A percentile compares a stretch with the other conserved stretches of the same genome.
Evolutionary conservation across 768 basidiomycete genomes (phyloP).

Genomic region (Boletus subcaerulescens): DNA sequence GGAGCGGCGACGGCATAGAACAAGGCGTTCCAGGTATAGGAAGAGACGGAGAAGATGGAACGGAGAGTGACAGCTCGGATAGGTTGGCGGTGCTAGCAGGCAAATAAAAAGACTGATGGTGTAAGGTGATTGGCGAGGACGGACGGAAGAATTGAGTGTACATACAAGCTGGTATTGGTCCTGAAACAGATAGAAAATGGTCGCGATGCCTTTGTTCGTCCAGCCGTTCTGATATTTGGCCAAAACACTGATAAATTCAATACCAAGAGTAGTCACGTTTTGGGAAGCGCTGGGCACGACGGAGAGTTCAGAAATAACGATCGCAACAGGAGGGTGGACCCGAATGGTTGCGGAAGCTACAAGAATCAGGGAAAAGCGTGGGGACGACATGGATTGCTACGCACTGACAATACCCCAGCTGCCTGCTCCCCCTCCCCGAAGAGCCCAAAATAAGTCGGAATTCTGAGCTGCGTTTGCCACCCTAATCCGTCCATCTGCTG

Average conservation of each 20-base stretch:
- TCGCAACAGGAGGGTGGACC: constrained; percentile 2
- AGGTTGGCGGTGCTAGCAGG: background rate
- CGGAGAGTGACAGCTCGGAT: constrained; percentile 17
- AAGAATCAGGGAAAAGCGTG: background rate
- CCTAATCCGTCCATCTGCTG: background rate
- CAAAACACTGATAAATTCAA: background rate
- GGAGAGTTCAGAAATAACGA: background rate
- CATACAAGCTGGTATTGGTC: constrained; percentile 10
- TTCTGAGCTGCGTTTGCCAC: background rate
- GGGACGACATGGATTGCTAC: background rate
- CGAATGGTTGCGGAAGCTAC: constrained; percentile 19
- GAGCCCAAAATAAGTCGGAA: background rate
- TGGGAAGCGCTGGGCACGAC: background rate
- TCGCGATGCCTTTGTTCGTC: background rate
- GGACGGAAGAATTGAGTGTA: background rate
- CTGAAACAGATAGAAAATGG: background rate
- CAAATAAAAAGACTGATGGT: constrained; percentile 15
- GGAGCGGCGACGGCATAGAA: constrained; percentile 65
- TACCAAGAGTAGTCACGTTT: background rate
- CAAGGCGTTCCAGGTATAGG: constrained; percentile 57
- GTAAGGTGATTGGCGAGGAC: background rate
- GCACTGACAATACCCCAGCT: background rate
- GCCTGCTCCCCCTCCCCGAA: background rate
- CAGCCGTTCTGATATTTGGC: background rate
- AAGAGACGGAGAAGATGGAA: constrained; percentile 45